Conservation (phyloP, 495 filamentous ascomycete genomes). For the Penicillium dipodomyicola region DNA sequence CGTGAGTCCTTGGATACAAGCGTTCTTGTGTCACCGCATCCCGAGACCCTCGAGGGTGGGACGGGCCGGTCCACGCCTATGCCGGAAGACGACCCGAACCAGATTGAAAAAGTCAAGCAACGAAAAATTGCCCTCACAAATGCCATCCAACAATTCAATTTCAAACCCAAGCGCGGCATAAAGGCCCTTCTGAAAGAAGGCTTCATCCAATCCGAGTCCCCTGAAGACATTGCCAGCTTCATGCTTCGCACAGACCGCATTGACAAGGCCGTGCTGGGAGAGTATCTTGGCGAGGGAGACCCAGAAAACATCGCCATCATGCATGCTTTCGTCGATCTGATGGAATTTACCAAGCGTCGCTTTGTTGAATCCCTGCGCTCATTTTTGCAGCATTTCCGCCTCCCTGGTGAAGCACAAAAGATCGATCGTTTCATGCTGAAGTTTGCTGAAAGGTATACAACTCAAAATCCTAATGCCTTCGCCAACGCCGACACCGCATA, state of each 20-base stretch:
- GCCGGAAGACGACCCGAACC: constrained; percentile 82
- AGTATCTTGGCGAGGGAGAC: constrained; percentile 93
- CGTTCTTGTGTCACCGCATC: constrained; percentile 50
- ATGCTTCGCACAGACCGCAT: constrained; percentile 70
- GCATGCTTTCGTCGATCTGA: constrained; percentile 94
- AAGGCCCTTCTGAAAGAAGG: constrained; percentile 78
- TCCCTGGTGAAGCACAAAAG: constrained; percentile 97
- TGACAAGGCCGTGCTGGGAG: constrained; percentile 88
- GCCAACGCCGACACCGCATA: constrained; percentile 98
- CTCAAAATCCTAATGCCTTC: constrained; percentile 94
- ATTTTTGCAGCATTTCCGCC: constrained; percentile 91
- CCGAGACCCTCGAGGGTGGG: constrained; percentile 55
- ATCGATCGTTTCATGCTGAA: constrained; percentile 99
- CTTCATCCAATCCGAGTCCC: constrained; percentile 73
- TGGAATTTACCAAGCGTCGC: constrained; percentile 91
- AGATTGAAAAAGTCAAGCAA: constrained; percentile 90
- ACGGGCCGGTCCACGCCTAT: constrained; percentile 69
- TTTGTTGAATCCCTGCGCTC: constrained; percentile 90
- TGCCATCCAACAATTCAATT: constrained; percentile 91
- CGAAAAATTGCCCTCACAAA: constrained; percentile 88
- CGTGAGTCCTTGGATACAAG: constrained; percentile 76
- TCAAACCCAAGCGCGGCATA: constrained; percentile 93
- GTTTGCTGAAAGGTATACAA: constrained; percentile 93
- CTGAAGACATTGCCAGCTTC: constrained; percentile 84
- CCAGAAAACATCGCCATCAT: constrained; percentile 91